Evolutionary conservation across 495 filamentous ascomycete species (phyloP).

Genomic region (Letharia columbiana): DNA sequence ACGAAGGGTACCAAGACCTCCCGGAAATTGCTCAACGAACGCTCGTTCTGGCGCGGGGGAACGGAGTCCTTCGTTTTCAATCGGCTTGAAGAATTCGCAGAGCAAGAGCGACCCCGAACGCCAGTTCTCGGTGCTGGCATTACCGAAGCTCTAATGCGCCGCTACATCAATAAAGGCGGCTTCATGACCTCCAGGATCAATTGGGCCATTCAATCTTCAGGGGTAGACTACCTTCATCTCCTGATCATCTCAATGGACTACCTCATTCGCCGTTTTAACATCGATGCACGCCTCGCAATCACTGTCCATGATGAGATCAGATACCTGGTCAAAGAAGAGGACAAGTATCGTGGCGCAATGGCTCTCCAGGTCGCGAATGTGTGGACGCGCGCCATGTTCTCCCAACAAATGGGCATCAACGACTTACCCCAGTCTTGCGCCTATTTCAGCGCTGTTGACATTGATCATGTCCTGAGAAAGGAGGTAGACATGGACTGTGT

Average conservation of each 20-base stretch:
- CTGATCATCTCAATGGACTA: slow-evolving; percentile 93
- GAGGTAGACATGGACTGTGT: slow-evolving; percentile 97
- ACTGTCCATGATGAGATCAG: slow-evolving; percentile 98
- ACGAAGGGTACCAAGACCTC: slow-evolving; percentile 82
- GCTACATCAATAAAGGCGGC: slow-evolving; percentile 78
- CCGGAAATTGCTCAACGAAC: slow-evolving; percentile 57
- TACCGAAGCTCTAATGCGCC: slow-evolving; percentile 84
- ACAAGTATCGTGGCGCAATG: slow-evolving; percentile 82
- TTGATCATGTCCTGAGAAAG: slow-evolving; percentile 88
- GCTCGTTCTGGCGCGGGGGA: slow-evolving; percentile 88
- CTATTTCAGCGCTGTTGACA: slow-evolving; percentile 91
- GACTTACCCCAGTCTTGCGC: slow-evolving; percentile 91
- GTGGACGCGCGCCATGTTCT: slow-evolving; percentile 96
- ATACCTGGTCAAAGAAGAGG: slow-evolving; percentile 76
- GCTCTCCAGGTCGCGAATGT: slow-evolving; percentile 90
- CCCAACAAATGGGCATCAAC: slow-evolving; percentile 90
- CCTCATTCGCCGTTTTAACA: slow-evolving; percentile 74
- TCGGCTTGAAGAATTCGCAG: slow-evolving; percentile 90
- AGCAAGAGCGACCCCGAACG: slow-evolving; percentile 83
- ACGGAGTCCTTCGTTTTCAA: slow-evolving; percentile 99
- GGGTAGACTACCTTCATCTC: slow-evolving; percentile 95
- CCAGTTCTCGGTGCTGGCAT: slow-evolving; percentile 95
- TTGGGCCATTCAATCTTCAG: slow-evolving; percentile 96
- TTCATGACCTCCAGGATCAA: slow-evolving; percentile 97
- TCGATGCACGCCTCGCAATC: slow-evolving; percentile 76